Percentiles rank a stretch among this genome's conserved stretches.
phyloP scores from a whole-genome alignment of 2,329 filamentous ascomycete genomes.

The Alternaria angustiovoidea region DNA sequence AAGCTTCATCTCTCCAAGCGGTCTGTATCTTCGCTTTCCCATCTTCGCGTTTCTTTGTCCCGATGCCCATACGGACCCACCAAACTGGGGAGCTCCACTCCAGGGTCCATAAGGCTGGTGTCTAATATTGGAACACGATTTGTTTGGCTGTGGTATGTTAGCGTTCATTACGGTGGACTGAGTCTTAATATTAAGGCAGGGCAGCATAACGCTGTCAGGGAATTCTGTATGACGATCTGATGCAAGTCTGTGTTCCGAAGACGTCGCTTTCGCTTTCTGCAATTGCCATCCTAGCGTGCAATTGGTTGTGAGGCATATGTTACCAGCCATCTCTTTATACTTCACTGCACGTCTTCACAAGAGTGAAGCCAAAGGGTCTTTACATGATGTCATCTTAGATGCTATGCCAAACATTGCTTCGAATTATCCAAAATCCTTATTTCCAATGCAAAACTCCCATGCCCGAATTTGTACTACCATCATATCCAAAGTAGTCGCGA shows the following conservation, averaged over 20 bases:
- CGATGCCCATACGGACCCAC: conserved; percentile 8
- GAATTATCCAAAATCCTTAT: not conserved
- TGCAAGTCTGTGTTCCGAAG: not conserved
- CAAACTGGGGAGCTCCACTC: conserved; percentile 2
- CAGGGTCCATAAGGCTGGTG: conserved; percentile 16
- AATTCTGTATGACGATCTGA: not conserved
- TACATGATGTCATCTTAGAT: not conserved
- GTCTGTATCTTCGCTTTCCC: not conserved
- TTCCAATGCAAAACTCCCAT: not conserved
- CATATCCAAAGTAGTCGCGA: not conserved
- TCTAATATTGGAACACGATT: conserved; percentile 6
- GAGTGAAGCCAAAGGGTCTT: not conserved
- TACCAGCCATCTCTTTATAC: not conserved
- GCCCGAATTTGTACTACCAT: not conserved
- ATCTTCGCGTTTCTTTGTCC: conserved; percentile 8
- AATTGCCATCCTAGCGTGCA: no score
- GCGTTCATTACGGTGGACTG: not conserved
- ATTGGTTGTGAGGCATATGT: not conserved
- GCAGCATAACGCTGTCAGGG: not conserved
- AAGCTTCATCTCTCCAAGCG: not conserved
- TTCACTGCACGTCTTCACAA: not conserved
- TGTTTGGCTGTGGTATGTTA: not conserved
- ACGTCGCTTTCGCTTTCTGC: no score
- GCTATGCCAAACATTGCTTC: not conserved
- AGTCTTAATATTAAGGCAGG: not conserved